A percentile compares a stretch with the other conserved stretches of the same genome.
Evolutionary conservation across 371 early-diverging fungal genomes (phyloP).

Genomic region (Rhizopus stolonifer): DNA sequence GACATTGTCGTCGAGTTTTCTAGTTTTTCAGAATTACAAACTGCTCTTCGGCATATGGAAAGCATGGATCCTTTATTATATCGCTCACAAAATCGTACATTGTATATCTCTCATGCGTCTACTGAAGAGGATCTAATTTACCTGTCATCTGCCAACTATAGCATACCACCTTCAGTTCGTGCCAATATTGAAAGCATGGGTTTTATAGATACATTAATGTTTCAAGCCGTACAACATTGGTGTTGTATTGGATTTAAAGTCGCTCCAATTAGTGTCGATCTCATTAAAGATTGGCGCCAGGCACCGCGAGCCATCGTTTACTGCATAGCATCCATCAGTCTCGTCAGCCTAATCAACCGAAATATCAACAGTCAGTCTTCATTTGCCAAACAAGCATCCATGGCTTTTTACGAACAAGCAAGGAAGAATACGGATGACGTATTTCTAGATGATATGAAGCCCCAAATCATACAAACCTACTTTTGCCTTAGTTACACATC

Average conservation of each 20-base stretch:
- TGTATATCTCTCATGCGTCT: neutral
- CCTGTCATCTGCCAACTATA: neutral
- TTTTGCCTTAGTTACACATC: constrained; percentile 34
- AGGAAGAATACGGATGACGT: constrained; percentile 27
- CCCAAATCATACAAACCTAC: constrained; percentile 23
- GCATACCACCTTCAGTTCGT: constrained; percentile 18
- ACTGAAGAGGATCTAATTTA: constrained; percentile 15
- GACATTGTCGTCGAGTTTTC: neutral
- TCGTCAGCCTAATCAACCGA: constrained; percentile 22
- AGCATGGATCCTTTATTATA: neutral
- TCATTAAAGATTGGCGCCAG: constrained; percentile 18
- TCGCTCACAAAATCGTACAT: neutral
- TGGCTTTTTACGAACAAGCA: constrained; percentile 32
- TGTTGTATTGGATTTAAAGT: constrained; percentile 33
- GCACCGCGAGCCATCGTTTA: constrained; percentile 25
- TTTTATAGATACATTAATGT: constrained; percentile 24
- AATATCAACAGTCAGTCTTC: constrained; percentile 1
- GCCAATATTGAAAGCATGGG: constrained; percentile 14
- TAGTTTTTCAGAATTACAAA: neutral
- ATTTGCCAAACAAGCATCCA: constrained; percentile 20
- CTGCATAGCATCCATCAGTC: constrained; percentile 29
- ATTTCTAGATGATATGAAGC: constrained; percentile 27
- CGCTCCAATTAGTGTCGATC: constrained; percentile 19
- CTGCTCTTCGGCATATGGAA: neutral
- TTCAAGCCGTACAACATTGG: constrained; percentile 26